Base-by-base conservation (phyloP, 179 eudicot genomes). In the Drosera spatulata region DNA sequence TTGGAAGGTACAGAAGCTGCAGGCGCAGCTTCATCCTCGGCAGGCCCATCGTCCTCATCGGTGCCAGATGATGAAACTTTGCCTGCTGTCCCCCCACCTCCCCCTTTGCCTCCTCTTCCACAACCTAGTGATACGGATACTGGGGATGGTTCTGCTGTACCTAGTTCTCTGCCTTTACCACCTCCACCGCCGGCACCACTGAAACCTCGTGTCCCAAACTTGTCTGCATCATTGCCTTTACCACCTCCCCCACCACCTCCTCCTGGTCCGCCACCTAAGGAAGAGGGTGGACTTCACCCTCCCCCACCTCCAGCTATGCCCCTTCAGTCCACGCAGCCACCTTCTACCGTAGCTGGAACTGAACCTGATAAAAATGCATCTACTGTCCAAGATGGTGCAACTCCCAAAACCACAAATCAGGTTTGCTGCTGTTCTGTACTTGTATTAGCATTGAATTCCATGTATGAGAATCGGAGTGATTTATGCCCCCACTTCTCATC, bases 131-230 rank as follows among this genome's bases (percentile, higher is more conserved):
- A 80, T 60, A 64, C 73, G 41, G 87, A 74, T 55, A 53, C 79
- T 53, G 74, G 60, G 42, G 84, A 76, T 71, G 81, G 66, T 58
- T 71, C 82, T 54, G 66, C 69, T 48, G 59, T 69, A 40, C 91
- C 95, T 62, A 78, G 77, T 58, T 83, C 93, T 61, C 74, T 87
- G 71, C 88, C 96, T 69, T 64, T 85, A 71, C 97, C 95, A 37
- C 96, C 96, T 39, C 95, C 91, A 43, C 96, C 96, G 55, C 88
- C 95, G 22, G 72, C 80, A 82, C 96, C 97, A 15, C 86, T 84
- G 56, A 80, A 71, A 60, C 91, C 86, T 56, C 66, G 77, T 51
- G 71, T 72, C 61, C 44, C 79, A 49, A 82, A 85, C 50, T 46
- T 71, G 71, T 81, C 75, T 41, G 22, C 84, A 38, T 66, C 83